Conservation (phyloP, 768 basidiomycete species). For the Lactarius sp. region DNA sequence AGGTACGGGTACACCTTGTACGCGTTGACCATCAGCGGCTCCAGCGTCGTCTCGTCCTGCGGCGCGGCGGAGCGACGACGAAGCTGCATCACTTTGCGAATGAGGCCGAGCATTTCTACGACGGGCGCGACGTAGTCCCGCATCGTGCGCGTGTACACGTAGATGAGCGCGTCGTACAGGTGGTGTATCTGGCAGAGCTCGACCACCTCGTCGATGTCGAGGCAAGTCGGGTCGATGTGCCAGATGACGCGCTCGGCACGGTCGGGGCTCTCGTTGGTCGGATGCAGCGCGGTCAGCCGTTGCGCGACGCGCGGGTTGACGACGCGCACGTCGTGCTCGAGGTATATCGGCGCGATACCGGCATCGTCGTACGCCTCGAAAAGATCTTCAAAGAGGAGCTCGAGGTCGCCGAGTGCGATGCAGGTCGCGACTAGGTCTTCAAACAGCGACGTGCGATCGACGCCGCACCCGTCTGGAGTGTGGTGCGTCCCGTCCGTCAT, state of each 20-base stretch:
- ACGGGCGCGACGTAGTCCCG: constrained; percentile 86
- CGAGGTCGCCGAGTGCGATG: constrained; percentile 71
- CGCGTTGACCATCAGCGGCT: constrained; percentile 62
- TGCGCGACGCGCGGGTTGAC: constrained; percentile 90
- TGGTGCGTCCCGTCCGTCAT: constrained; percentile 85
- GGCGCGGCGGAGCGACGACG: constrained; percentile 31
- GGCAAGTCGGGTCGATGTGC: constrained; percentile 86
- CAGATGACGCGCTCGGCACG: constrained; percentile 87
- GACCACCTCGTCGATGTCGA: constrained; percentile 94
- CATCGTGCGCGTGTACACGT: constrained; percentile 87
- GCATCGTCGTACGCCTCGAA: constrained; percentile 84
- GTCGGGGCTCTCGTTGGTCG: constrained; percentile 62
- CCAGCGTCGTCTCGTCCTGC: constrained; percentile 41
- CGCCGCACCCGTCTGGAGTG: constrained; percentile 79
- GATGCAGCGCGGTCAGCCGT: constrained; percentile 72
- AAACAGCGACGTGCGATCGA: constrained; percentile 87
- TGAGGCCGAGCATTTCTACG: constrained; percentile 74
- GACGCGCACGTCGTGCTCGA: constrained; percentile 61
- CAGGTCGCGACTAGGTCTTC: constrained; percentile 79
- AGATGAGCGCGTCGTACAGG: constrained; percentile 91
- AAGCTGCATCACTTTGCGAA: constrained; percentile 60
- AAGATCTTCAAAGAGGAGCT: constrained; percentile 90
- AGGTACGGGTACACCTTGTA: constrained; percentile 93
- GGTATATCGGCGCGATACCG: constrained; percentile 81
- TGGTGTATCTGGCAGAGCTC: constrained; percentile 74